Base-by-base conservation (phyloP, 306 rosid species). In the Vigna reflexopilosa region DNA sequence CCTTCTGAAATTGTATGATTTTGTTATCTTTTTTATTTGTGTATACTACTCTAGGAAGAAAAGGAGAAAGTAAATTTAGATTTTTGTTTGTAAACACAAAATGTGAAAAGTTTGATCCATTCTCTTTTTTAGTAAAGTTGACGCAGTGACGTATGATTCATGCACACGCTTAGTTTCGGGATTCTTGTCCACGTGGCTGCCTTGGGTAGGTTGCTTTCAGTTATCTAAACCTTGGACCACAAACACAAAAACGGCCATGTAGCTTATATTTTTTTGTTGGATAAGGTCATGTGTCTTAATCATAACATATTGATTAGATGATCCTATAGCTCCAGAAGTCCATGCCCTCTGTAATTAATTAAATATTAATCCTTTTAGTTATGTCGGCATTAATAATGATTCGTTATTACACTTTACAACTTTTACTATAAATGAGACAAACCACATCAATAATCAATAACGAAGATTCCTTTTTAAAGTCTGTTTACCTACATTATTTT, bases 211-310 rank as follows among this genome's bases (percentile, higher is more conserved):
- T 2, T 63, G 26, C 26, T 32, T 17, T 38, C 28, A 66, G 34
- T 66, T 40, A 40, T 40, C n/a, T 40, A 40, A 40, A 66, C 30
- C 8, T 40, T 4, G 40, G 50, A 9, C n/a, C 49, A 36, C 48
- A 64, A n/a, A 34, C 1, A n/a, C 19, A 17, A 1, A 1, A 1
- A 34, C 38, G 38, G 7, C 38, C 5, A 34, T 4, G 34, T 34
- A 34, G 9, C 11, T 59, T 59, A 12, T 36, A 4, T 34, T 5
- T 24, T 57, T 59, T 9, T 20, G 22, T 55, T 62, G 45, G 34
- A 66, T 66, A 68, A 24, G 42, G 3, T 14, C 57, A 68, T 68
- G 57, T 8, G 73, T 68, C 73, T 26, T 24, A 47, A 26, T 68
- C 73, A 68, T 68, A 14, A 4, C 52, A 66, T 66, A 5, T 42